A percentile compares a stretch with the other conserved stretches of the same genome.
These are phyloP conservation scores for Daldinia sp. DNA, from an alignment of 2,329 filamentous ascomycete genomes.

Conservation along the genomic window DNA sequence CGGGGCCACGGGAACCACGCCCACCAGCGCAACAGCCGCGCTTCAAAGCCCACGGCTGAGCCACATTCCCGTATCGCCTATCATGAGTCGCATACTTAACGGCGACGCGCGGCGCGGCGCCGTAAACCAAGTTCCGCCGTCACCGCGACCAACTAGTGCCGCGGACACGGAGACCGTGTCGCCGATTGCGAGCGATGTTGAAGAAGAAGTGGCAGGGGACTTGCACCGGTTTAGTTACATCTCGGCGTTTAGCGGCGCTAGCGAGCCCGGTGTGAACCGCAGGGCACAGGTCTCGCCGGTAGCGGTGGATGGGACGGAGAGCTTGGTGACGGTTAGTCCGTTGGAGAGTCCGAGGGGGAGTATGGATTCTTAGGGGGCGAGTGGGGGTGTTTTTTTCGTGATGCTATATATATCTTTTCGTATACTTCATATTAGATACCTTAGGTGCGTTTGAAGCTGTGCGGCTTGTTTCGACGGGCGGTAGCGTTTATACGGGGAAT, in stretches of 20 bases:
- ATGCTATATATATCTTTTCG: not conserved
- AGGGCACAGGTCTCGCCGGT: conserved; percentile 37
- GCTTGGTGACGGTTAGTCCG: conserved; percentile 36
- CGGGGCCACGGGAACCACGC: conserved; percentile 5
- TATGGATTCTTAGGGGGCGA: conserved; percentile 12
- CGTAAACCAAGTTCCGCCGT: too few species aligned
- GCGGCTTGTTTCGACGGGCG: not conserved
- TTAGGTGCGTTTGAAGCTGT: not conserved
- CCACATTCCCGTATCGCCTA: conserved; percentile 40
- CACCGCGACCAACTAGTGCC: not conserved
- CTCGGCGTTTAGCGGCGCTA: conserved; percentile 21
- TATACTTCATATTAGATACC: not conserved
- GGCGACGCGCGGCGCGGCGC: not conserved
- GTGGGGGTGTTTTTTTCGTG: not conserved
- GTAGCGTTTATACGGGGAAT: not conserved
- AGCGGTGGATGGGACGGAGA: conserved; percentile 17
- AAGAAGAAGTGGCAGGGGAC: conserved; percentile 4
- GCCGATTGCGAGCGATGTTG: conserved; percentile 33
- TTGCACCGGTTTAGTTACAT: conserved; percentile 34
- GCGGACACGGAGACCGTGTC: conserved; percentile 30
- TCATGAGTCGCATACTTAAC: conserved; percentile 16
- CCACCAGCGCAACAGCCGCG: conserved; percentile 12
- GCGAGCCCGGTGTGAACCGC: not conserved
- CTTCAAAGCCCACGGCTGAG: conserved; percentile 37
- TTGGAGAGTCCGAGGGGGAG: conserved; percentile 36